Conservation (phyloP, 371 early-diverging fungal species). For the Mucor indicus region DNA sequence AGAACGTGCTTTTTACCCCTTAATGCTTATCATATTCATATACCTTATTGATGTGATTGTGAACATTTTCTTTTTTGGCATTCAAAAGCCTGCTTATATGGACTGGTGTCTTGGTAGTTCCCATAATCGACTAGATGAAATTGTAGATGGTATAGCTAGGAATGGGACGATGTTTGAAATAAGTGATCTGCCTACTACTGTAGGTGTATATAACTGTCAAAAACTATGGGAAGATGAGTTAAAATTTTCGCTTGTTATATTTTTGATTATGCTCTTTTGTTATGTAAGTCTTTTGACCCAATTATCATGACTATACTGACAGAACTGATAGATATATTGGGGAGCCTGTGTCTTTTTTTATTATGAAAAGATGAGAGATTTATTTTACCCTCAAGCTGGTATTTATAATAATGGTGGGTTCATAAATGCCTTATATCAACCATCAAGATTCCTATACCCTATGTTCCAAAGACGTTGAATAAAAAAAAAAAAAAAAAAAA, state of each 20-base stretch:
- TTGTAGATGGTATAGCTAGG: neutral
- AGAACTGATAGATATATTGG: slow-evolving; percentile 41
- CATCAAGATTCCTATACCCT: no score
- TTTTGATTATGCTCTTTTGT: slow-evolving; percentile 23
- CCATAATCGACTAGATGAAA: neutral
- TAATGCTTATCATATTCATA: slow-evolving; percentile 5
- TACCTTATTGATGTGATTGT: slow-evolving; percentile 9
- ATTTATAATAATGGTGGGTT: neutral
- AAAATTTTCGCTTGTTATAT: slow-evolving; percentile 29
- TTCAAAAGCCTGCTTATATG: slow-evolving; percentile 27
- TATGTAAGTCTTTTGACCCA: slow-evolving; percentile 22
- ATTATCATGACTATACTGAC: neutral
- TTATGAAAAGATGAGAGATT: slow-evolving; percentile 27
- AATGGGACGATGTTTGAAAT: neutral
- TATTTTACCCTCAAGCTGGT: slow-evolving; percentile 1
- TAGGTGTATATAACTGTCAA: slow-evolving; percentile 25
- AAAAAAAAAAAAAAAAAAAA: no score
- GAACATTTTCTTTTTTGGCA: slow-evolving; percentile 24
- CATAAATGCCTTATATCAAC: no score
- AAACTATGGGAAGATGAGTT: slow-evolving; percentile 42
- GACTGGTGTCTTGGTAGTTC: slow-evolving; percentile 29
- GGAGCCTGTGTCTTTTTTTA: slow-evolving; percentile 35
- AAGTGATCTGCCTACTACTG: neutral
- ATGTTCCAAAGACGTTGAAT: no score
- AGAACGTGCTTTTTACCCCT: neutral